Base-by-base conservation (phyloP, 2,329 filamentous ascomycete species). In the Cryphonectria nitschkei region DNA sequence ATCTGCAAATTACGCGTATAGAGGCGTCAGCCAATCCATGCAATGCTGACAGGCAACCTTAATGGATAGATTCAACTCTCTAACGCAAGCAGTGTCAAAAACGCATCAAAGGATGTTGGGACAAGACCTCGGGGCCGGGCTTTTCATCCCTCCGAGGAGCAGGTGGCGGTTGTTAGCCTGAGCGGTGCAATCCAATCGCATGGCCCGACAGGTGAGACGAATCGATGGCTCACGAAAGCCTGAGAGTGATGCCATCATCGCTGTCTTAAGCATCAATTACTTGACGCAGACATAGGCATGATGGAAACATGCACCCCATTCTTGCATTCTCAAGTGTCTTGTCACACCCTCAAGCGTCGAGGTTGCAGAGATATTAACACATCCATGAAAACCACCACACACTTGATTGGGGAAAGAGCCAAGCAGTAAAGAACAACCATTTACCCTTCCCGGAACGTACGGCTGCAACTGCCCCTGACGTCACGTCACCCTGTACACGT, bases 191-290 rank as follows among this genome's bases (percentile, higher is more conserved):
- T 43, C 70, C 67, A 71, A 71, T 69, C 61, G 70, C 67, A 62
- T 69, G 54, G 70, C 70, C 46, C 58, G n/a, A 69, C 52, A 54
- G 61, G 22, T 71, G 70, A 71, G 62, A 69, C 67, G 54, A 62
- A 66, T 68, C 19, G 70, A 68, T 62, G 70, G 66, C 62, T 58
- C 54, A 37, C 29, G 52, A 50, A 26, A 43, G 62, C 61, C 46
- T 56, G 32, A 50, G 22, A 68, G 67, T 71, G 66, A 69, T 71
- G 70, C 70, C 54, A 66, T 69, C 70, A 71, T 56, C 43, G 50
- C 52, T 34, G 34, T 54, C 41, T 37, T 22, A 54, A 11, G 22
- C n/a, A 11, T 11, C 22, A 13, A 16, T 6, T 43, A 46, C 14
- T 43, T 16, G 13, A 39, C 56, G 69, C n/a, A 29, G 65, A 37